Base-by-base conservation (phyloP, 2,329 filamentous ascomycete genomes). In the Colletotrichum aenigma region DNA sequence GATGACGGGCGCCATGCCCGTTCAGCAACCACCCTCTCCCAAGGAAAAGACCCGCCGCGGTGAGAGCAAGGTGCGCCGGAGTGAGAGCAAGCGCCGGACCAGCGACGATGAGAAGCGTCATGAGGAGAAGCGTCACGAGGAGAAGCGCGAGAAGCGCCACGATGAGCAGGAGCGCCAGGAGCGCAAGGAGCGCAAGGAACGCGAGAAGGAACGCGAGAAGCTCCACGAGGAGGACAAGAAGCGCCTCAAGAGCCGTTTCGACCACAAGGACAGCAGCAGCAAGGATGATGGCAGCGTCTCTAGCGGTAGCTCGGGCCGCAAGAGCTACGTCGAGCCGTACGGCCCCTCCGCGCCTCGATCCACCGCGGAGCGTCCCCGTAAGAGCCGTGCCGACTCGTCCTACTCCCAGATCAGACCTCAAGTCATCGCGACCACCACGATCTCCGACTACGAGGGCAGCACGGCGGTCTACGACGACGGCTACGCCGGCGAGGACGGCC, bases 241-340 rank as follows among this genome's bases (percentile, higher is more conserved):
- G 62, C 84, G 85, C 18, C 81, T 86, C 68, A 82, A 82, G 34
- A 80, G 80, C 70, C 83, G 85, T 32, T 86, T 86, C 76, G 85
- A 85, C 36, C 66, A 52, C 52, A 78, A 79, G 67, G 67, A 70
- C n/a, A 61, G 26, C 68, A 66, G 71, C 13, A 69, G 26, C 68
- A 66, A 74, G 60, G 82, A 85, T 69, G 80, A 80, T 60, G 83
- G 83, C 24, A 36, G 73, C 79, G 64, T 78, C 77, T 70, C 78
- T 28, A 66, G 13, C 66, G 52, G 56, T 34, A 67, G 78, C 72
- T 70, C 72, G 15, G 61, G 56, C 77, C 64, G 72, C 7, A 78
- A 80, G 72, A 84, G 83, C 81, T 85, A 77, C 56, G 55, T 77
- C 8, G 76, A 77, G 58, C 76, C 74, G 24, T 65, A 67, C 61